A percentile compares a stretch with the other conserved stretches of the same genome.
phyloP scores from a whole-genome alignment of 805 yeast genomes.

The Yarrowia sp. region DNA sequence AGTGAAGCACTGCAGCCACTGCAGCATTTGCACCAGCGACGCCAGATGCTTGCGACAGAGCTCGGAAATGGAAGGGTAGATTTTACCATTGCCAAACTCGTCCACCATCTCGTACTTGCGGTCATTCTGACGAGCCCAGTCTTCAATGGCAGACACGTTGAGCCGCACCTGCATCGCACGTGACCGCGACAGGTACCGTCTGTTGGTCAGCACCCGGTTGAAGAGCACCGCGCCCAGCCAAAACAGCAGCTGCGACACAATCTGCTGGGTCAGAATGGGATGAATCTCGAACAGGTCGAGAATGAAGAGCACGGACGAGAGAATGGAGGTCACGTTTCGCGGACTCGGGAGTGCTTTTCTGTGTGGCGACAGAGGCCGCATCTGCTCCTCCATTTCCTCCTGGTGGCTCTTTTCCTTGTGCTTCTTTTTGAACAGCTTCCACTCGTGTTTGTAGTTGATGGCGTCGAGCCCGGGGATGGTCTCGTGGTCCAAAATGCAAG shows the following conservation, averaged over 20 bases:
- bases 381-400: conserved; percentile 75
- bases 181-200: conserved; percentile 76
- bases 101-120: conserved; percentile 54
- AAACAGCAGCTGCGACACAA: conserved; percentile 76
- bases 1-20: conserved; percentile 89
- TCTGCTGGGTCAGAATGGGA: conserved; percentile 76
- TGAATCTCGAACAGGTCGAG: conserved; percentile 82
- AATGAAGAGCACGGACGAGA: conserved; percentile 88
- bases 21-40: conserved; percentile 79
- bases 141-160: conserved; percentile 85
- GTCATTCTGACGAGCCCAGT: conserved; percentile 84
- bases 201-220: conserved; percentile 71
- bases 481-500: conserved; percentile 65
- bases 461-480: conserved; percentile 83
- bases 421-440: conserved; percentile 66
- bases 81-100: conserved; percentile 42
- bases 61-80: conserved; percentile 65
- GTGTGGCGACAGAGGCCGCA: conserved; percentile 83
- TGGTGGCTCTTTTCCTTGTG: conserved; percentile 60
- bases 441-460: conserved; percentile 75
- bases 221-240: conserved; percentile 78
- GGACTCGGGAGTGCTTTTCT: conserved; percentile 91
- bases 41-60: conserved; percentile 71
- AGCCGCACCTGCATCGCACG: conserved; percentile 89
- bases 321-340: conserved; percentile 77